A percentile compares a stretch with the other conserved stretches of the same genome.
phyloP scores from a whole-genome alignment of 768 basidiomycete species.

The Tremella fuciformis region DNA sequence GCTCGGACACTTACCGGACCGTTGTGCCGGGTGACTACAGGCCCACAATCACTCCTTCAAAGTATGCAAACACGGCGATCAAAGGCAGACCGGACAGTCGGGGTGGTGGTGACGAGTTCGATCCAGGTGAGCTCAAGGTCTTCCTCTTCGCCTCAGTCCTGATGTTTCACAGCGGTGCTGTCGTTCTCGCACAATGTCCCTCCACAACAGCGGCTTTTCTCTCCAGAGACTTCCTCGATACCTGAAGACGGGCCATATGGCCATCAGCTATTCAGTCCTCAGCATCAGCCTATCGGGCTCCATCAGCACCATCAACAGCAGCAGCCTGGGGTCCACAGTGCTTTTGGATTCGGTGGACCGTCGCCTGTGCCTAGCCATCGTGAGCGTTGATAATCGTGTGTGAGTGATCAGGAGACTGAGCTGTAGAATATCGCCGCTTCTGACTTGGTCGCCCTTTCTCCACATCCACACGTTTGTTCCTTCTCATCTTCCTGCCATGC shows the following conservation, averaged over 20 bases:
- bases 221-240: slow-evolving; percentile 5
- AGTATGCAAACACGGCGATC: slow-evolving; percentile 1
- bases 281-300: neutral
- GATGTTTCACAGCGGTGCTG: slow-evolving; percentile 1
- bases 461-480: too few species aligned
- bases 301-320: slow-evolving; percentile 3
- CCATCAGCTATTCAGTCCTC: slow-evolving; percentile 2
- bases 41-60: neutral
- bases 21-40: too few species aligned
- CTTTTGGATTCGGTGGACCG: neutral
- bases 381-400: neutral
- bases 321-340: neutral
- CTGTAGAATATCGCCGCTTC: slow-evolving; percentile 4
- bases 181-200: neutral
- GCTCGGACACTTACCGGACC: neutral
- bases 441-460: neutral
- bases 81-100: slow-evolving; percentile 7
- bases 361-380: slow-evolving; percentile 1
- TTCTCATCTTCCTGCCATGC: too few species aligned
- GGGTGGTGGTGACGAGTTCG: slow-evolving; percentile 25
- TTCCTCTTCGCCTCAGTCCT: neutral
- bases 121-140: slow-evolving; percentile 21
- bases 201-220: slow-evolving; percentile 6
- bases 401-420: neutral
- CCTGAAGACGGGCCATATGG: slow-evolving; percentile 7